Conservation (phyloP, 495 filamentous ascomycete genomes). For the Endocarpon pusillum region DNA sequence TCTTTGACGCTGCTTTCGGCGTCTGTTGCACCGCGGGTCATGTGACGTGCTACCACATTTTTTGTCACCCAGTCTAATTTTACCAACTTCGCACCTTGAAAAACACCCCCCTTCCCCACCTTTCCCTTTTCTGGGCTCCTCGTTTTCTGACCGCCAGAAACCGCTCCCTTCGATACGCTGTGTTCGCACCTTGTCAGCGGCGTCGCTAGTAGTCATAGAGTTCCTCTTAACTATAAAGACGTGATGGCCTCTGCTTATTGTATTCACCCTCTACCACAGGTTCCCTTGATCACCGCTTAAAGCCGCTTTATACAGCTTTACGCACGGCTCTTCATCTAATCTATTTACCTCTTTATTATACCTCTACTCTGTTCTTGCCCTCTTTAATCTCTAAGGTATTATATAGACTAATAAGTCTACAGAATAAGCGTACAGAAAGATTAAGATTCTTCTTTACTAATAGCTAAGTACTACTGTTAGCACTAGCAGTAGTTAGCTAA, state of each 20-base stretch:
- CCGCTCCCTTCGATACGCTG: neutral
- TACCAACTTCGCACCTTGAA: neutral
- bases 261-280: no score
- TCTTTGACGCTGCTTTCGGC: neutral
- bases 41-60: neutral
- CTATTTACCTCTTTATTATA: neutral
- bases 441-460: neutral
- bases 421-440: neutral
- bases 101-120: neutral
- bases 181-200: no score
- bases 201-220: no score
- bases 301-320: neutral
- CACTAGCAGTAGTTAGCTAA: conserved; percentile 4
- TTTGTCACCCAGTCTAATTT: neutral
- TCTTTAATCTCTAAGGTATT: neutral
- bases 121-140: neutral
- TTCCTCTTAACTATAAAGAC: no score
- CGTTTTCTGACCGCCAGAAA: neutral
- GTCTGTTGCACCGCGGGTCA: neutral
- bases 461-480: conserved; percentile 5
- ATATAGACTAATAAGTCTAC: neutral
- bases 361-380: neutral
- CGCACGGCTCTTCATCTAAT: no score
- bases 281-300: neutral
- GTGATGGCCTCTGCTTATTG: no score